These are phyloP conservation scores for Jatropha curcas DNA, from an alignment of 345 rosid species.

Conservation along the genomic window DNA sequence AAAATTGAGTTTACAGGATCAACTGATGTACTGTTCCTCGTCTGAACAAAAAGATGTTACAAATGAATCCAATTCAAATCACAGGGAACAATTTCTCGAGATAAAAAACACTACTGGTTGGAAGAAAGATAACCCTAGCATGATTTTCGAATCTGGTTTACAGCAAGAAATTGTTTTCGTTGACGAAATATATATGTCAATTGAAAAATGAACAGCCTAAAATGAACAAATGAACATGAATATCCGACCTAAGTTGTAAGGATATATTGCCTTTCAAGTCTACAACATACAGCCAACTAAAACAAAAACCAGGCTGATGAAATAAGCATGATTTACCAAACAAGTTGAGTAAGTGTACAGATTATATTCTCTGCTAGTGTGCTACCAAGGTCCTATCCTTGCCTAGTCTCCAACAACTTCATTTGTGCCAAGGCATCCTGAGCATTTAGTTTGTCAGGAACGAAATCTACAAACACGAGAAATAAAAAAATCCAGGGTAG, in stretches of 20 bases:
- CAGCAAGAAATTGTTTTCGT: neutral
- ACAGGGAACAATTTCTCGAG: neutral
- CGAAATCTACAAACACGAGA: constrained; percentile 48
- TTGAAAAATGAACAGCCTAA: neutral
- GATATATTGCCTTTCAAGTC: neutral
- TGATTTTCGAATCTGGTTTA: neutral
- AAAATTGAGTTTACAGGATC: neutral
- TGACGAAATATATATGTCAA: neutral
- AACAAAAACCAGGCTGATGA: neutral
- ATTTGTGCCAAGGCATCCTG: constrained; percentile 56
- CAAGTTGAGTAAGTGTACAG: constrained; percentile 1
- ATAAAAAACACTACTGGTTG: neutral
- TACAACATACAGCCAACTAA: neutral
- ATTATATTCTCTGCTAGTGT: constrained; percentile 4
- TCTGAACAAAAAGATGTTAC: neutral
- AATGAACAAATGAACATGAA: neutral
- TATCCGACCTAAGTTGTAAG: constrained; percentile 14
- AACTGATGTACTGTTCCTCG: neutral
- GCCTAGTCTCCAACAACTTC: constrained; percentile 30
- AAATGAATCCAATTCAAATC: neutral
- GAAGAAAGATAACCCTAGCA: neutral
- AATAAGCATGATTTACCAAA: neutral
- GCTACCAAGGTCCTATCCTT: constrained; percentile 25
- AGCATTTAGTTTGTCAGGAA: constrained; percentile 72
- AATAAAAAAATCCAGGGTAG: neutral